Percentiles rank a stretch among this genome's conserved stretches.
Evolutionary conservation across 371 early-diverging fungal genomes (phyloP).

Genomic region (Mortierella sp.): DNA sequence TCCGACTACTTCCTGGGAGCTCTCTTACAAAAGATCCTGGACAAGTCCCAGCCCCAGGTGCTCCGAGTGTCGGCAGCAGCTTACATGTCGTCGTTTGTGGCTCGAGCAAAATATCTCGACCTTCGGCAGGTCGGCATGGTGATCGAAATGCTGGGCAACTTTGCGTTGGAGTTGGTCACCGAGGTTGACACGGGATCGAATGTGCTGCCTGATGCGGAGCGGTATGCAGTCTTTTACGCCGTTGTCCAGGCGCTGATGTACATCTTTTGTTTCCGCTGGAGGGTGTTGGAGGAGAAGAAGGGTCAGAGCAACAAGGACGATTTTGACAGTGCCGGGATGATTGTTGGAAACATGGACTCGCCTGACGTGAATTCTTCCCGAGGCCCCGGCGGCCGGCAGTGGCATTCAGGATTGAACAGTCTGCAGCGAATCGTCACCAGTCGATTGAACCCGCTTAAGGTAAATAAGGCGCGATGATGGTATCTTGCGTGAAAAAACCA

Average conservation of each 20-base stretch:
- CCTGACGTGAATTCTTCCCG: neutral
- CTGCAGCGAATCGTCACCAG: slow-evolving; percentile 87
- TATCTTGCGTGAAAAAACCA: neutral
- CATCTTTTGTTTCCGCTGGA: slow-evolving; percentile 96
- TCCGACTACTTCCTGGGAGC: slow-evolving; percentile 86
- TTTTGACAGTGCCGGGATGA: slow-evolving; percentile 57
- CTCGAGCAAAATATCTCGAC: slow-evolving; percentile 87
- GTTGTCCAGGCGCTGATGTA: slow-evolving; percentile 93
- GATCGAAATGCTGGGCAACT: slow-evolving; percentile 74
- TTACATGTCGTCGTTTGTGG: slow-evolving; percentile 90
- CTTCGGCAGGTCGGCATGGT: slow-evolving; percentile 72
- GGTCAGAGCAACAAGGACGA: slow-evolving; percentile 54
- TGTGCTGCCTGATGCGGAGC: slow-evolving; percentile 64
- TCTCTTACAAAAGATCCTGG: slow-evolving; percentile 74
- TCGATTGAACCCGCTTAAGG: slow-evolving; percentile 87
- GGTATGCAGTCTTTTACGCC: slow-evolving; percentile 86
- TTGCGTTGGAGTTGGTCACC: slow-evolving; percentile 79
- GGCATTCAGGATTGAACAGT: slow-evolving; percentile 70
- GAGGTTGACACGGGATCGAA: slow-evolving; percentile 65
- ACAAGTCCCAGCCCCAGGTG: slow-evolving; percentile 72
- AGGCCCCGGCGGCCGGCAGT: slow-evolving; percentile 45
- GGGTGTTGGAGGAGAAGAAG: slow-evolving; percentile 64
- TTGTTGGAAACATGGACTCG: slow-evolving; percentile 51
- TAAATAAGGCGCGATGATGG: slow-evolving; percentile 19
- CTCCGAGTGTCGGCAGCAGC: slow-evolving; percentile 86